These are phyloP conservation scores for Kwoniella sp. DNA, from an alignment of 768 basidiomycete genomes.

Conservation along the genomic window DNA sequence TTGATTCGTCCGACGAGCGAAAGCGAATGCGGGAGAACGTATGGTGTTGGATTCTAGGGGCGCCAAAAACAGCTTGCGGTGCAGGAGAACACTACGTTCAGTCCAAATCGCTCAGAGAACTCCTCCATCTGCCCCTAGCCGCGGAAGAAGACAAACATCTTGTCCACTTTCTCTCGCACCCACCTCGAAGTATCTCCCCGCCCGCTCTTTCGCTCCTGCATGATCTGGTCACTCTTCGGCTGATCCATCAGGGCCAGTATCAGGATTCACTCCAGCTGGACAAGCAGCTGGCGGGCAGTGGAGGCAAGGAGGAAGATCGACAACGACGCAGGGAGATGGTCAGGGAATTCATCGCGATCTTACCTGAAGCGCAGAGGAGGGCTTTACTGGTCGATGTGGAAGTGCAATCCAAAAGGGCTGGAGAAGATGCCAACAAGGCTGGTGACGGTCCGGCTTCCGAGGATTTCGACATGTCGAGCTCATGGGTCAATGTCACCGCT, in stretches of 20 bases:
- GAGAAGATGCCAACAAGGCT: constrained; percentile 5
- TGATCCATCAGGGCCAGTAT: constrained; percentile 51
- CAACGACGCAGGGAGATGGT: constrained; percentile 50
- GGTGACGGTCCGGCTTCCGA: constrained; percentile 4
- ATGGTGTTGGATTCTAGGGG: constrained; percentile 41
- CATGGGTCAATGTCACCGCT: constrained; percentile 12
- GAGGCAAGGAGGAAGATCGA: constrained; percentile 40
- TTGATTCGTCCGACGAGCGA: constrained; percentile 10
- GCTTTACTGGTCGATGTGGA: constrained; percentile 32
- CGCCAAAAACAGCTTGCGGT: constrained; percentile 28
- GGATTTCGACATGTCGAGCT: constrained; percentile 20
- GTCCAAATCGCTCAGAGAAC: constrained; percentile 24
- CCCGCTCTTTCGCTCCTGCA: constrained; percentile 36
- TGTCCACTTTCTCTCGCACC: constrained; percentile 40
- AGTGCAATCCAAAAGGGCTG: background rate
- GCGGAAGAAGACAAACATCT: constrained; percentile 42
- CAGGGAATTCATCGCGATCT: constrained; percentile 48
- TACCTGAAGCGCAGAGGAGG: constrained; percentile 44
- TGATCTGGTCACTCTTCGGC: constrained; percentile 47
- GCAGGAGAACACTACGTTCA: constrained; percentile 25
- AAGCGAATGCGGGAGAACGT: constrained; percentile 25
- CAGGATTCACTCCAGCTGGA: constrained; percentile 44
- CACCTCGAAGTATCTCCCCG: constrained; percentile 30
- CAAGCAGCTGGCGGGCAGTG: constrained; percentile 39
- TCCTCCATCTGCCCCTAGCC: constrained; percentile 42